Base-by-base conservation (phyloP, 2,329 filamentous ascomycete genomes). In the Ophiostoma tasmaniense region DNA sequence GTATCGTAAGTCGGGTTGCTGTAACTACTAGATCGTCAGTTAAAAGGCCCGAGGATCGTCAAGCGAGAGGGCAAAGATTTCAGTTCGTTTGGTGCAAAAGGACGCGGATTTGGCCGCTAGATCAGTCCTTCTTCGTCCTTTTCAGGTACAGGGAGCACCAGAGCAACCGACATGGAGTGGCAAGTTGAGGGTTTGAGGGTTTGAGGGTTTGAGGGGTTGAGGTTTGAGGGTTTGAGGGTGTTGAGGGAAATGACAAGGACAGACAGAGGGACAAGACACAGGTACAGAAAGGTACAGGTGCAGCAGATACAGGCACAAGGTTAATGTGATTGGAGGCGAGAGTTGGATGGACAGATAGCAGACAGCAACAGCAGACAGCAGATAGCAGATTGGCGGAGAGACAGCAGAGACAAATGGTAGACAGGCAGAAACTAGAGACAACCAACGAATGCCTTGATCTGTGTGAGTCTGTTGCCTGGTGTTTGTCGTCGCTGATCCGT, bases 331-430 rank as follows among this genome's bases (percentile, higher is more conserved):
- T 61, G 55, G 55, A 59, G 25, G 13, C 5, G 14, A 37, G 35
- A 39, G 37, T 39, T 39, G 45, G 45, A 45, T 52, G 25, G 52
- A 28, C 22, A 59, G 52, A n/a, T n/a, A 25, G 22, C 33, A 35
- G 33, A 35, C 8, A 25, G n/a, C n/a, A n/a, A n/a, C n/a, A n/a
- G n/a, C n/a, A n/a, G n/a, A n/a, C n/a, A n/a, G n/a, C n/a, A n/a
- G 52, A 59, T 61, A 55, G 50, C 50, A 55, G 42, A 45, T 45
- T 45, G 50, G 50, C n/a, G 50, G 50, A 55, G 22, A 55, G 50
- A 55, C 50, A 55, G 37, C 37, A 50, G 45, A 50, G 17, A 50
- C 45, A 50, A 33, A n/a, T n/a, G n/a, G 17, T 4, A 52, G 45
- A 52, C 45, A 52, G n/a, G 20, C 42, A 45, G 42, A 55, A n/a